Evolutionary conservation across 805 yeast genomes (phyloP).

Genomic region (Millerozyma miso): DNA sequence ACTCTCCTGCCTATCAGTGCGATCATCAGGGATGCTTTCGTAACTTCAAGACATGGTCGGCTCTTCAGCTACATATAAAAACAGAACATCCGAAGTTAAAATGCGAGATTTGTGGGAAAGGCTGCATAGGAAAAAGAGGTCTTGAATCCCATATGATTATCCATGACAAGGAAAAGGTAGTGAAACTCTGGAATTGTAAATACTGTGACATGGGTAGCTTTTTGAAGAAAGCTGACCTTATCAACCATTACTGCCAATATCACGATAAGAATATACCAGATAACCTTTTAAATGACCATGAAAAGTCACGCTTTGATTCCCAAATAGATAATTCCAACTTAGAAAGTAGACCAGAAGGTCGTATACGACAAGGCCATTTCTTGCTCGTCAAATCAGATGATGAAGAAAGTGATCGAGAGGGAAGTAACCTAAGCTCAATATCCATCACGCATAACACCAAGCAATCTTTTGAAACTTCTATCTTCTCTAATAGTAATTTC

Average conservation of each 20-base stretch:
- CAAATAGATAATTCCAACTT: slow-evolving; percentile 14
- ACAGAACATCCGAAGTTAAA: slow-evolving; percentile 66
- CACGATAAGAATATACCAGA: slow-evolving; percentile 41
- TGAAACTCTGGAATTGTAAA: slow-evolving; percentile 66
- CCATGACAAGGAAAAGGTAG: slow-evolving; percentile 52
- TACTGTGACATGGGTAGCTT: slow-evolving; percentile 47
- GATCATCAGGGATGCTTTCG: slow-evolving; percentile 57
- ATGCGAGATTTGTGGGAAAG: slow-evolving; percentile 64
- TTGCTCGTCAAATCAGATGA: slow-evolving; percentile 7
- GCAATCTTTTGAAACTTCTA: slow-evolving; percentile 12
- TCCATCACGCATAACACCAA: slow-evolving; percentile 10
- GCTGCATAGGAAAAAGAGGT: slow-evolving; percentile 70
- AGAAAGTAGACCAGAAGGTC: slow-evolving; percentile 2
- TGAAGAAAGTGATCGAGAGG: slow-evolving; percentile 5
- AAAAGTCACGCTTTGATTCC: slow-evolving; percentile 17
- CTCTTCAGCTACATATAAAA: slow-evolving; percentile 65
- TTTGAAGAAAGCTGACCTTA: slow-evolving; percentile 52
- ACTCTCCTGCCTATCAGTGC: slow-evolving; percentile 52
- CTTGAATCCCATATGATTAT: slow-evolving; percentile 64
- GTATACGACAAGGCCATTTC: slow-evolving; percentile 1
- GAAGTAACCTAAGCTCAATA: slow-evolving; percentile 4
- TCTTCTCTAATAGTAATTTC: slow-evolving; percentile 13
- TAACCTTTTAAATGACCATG: slow-evolving; percentile 23
- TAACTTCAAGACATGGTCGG: slow-evolving; percentile 67
- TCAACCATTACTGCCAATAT: slow-evolving; percentile 51